phyloP scores from a whole-genome alignment of 2,329 filamentous ascomycete species.

The Calcarisporium arbuscula region DNA sequence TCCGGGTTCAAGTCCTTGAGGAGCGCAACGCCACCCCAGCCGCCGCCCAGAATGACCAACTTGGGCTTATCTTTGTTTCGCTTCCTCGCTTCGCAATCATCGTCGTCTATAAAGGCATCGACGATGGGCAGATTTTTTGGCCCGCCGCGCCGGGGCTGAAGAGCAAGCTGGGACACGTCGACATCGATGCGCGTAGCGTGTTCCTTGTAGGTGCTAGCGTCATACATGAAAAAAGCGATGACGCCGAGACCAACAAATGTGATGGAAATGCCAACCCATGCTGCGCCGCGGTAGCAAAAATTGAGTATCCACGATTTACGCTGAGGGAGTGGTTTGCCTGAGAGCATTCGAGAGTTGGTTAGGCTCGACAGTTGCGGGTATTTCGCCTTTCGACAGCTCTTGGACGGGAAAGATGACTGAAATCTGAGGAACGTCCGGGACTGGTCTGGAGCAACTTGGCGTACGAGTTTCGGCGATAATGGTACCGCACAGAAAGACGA shows the following conservation, averaged over 20 bases:
- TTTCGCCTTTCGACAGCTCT: too few relatives aligned
- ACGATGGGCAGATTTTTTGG: constrained; percentile 94
- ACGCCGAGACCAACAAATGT: constrained; percentile 63
- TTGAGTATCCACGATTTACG: constrained; percentile 41
- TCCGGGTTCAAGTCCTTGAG: constrained; percentile 85
- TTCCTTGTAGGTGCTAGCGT: constrained; percentile 83
- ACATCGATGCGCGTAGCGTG: constrained; percentile 62
- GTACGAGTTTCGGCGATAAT: too few relatives aligned
- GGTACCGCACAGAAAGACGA: too few relatives aligned
- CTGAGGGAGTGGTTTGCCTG: constrained; percentile 47
- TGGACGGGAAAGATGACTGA: too few relatives aligned
- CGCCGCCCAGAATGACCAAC: constrained; percentile 85
- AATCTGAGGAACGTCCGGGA: too few relatives aligned
- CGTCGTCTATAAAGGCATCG: constrained; percentile 81
- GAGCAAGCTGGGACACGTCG: constrained; percentile 74
- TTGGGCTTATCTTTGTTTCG: constrained; percentile 81
- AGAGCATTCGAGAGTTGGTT: constrained; percentile 34
- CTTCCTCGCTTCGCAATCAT: constrained; percentile 66
- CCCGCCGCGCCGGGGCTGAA: constrained; percentile 75
- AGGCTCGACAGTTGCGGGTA: too few relatives aligned
- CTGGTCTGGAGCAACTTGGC: too few relatives aligned
- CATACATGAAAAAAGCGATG: constrained; percentile 85
- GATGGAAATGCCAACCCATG: constrained; percentile 62
- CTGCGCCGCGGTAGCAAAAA: constrained; percentile 62
- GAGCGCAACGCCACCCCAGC: constrained; percentile 90